Evolutionary conservation across 192 early-diverging fungal species (phyloP), one percentile per base, ranked within the genome.

Genomic region (Entomortierella chlamydospora): DNA sequence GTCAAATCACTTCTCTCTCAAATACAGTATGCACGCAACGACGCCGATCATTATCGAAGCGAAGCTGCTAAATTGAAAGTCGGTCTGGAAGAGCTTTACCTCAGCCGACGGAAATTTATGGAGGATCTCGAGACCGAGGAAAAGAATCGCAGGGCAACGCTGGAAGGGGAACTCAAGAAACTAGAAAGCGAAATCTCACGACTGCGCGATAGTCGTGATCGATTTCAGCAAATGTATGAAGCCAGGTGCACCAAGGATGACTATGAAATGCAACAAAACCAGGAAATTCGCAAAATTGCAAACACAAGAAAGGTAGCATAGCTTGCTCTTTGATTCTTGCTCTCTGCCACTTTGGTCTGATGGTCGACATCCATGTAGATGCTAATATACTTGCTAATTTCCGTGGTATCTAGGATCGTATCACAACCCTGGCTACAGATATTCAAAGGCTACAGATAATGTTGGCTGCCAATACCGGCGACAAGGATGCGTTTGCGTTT

Each of bases 371-470:
- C 10, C 10, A 10, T 10, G 34, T 37, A 37, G 34, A 37, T 37
- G 34, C 34, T 37, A 10, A 37, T 37, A 39, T 31, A 8, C 9
- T 17, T 33, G 51, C 33, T 39, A n/a, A 58, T 18, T 81, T 37
- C 34, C 10, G 34, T 10, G 34, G 4, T 10, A 73, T 83, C 23
- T 81, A 88, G 67, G 90, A 90, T 73, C 85, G 89, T 42, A 89
- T 91, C 67, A 86, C 85, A 29, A 84, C 88, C 4, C 65, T 91
- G 39, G 82, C 87, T 6, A 86, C 88, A 0, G 88, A 90, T 58
- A 90, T 87, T 72, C 89, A 90, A 64, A 84, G 90, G 12, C 83
- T 91, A 1, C 67, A 87, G 66, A 84, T 86, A 30, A 86, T 83
- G 61, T 57, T 86, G n/a, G 82, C 90, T 10, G 83, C 88, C 28